These are phyloP conservation scores for Curvularia lunata DNA, from an alignment of 2,329 filamentous ascomycete species.

Conservation along the genomic window DNA sequence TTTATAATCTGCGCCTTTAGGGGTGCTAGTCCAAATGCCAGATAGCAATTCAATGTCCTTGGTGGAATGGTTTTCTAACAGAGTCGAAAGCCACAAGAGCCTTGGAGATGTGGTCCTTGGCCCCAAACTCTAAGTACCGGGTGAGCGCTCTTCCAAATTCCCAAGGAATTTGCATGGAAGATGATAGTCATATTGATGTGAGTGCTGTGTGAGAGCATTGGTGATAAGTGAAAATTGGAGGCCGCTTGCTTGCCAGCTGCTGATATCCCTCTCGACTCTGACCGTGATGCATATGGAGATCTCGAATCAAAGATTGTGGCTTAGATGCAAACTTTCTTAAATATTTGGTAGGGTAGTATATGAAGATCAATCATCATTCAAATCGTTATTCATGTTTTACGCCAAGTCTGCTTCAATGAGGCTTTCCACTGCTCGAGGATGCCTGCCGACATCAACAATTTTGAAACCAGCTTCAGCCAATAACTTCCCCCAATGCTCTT, in stretches of 20 bases:
- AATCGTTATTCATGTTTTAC: not conserved
- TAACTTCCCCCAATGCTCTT: constrained; percentile 6
- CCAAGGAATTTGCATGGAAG: constrained; percentile 16
- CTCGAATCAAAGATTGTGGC: not conserved
- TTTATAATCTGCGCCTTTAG: too few relatives aligned
- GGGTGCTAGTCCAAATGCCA: too few relatives aligned
- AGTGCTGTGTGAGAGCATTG: constrained; percentile 10
- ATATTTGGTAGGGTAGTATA: not conserved
- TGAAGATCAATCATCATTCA: too few relatives aligned
- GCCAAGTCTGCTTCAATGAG: constrained; percentile 7
- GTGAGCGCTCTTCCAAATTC: too few relatives aligned
- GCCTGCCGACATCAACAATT: constrained; percentile 4
- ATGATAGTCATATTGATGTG: constrained; percentile 20
- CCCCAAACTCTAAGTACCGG: too few relatives aligned
- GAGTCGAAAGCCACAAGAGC: too few relatives aligned
- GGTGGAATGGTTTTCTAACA: too few relatives aligned
- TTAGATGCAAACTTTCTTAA: not conserved
- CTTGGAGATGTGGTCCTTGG: too few relatives aligned
- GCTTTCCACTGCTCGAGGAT: constrained; percentile 9
- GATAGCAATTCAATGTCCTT: too few relatives aligned
- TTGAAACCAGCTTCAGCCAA: constrained; percentile 1
- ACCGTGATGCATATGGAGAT: not conserved
- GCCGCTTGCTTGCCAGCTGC: not conserved
- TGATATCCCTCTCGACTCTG: not conserved
- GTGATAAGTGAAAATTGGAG: constrained; percentile 10